These are phyloP conservation scores for Clonostachys rosea DNA, from an alignment of 2,329 filamentous ascomycete species.

Conservation along the genomic window DNA sequence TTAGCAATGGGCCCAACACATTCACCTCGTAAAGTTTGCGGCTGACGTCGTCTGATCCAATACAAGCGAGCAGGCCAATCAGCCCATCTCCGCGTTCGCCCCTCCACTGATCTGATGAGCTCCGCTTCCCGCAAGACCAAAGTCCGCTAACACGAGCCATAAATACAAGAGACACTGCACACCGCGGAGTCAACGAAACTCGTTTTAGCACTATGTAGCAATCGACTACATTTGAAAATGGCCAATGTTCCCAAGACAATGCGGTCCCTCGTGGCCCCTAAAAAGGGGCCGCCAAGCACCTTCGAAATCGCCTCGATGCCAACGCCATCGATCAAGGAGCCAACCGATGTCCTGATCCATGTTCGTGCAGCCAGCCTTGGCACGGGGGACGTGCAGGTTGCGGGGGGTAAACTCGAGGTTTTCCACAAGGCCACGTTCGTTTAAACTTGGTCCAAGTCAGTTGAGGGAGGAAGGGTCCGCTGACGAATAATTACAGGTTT, in stretches of 20 bases:
- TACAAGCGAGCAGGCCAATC: too few species aligned
- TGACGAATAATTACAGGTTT: conserved; percentile 5
- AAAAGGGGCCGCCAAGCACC: conserved; percentile 25
- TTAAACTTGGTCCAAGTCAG: neutral
- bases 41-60: too few species aligned
- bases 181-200: too few species aligned
- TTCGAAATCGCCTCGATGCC: conserved; percentile 36
- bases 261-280: conserved; percentile 35
- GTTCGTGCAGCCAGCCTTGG: conserved; percentile 28
- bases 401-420: conserved; percentile 14
- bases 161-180: too few species aligned
- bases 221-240: conserved; percentile 10
- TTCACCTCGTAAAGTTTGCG: too few species aligned
- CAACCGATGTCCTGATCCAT: conserved; percentile 35
- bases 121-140: too few species aligned
- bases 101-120: too few species aligned
- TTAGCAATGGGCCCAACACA: too few species aligned
- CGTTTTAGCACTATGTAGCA: too few species aligned
- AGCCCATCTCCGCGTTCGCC: too few species aligned
- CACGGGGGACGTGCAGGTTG: conserved; percentile 25
- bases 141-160: too few species aligned
- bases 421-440: conserved; percentile 19
- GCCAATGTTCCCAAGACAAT: conserved; percentile 26
- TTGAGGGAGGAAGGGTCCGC: neutral
- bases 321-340: conserved; percentile 32